Conservation (phyloP, 768 basidiomycete genomes). For the Auriculariales sp. region DNA sequence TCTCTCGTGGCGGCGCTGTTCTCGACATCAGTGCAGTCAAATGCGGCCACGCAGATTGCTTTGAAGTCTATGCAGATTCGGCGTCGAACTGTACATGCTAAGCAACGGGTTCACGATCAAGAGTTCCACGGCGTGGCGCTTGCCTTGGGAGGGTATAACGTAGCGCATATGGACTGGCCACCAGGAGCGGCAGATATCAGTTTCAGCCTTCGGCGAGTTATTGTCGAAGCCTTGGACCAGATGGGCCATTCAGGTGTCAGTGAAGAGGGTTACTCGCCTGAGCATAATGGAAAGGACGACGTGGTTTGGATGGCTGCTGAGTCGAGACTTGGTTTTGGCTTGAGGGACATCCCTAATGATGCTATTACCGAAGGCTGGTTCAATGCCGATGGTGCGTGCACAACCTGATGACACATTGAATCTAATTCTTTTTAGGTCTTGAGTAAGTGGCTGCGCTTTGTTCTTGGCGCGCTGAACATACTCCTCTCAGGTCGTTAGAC, state of each 20-base stretch:
- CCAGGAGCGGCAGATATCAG: slow-evolving; percentile 76
- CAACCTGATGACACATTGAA: too few relatives aligned
- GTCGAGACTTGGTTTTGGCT: slow-evolving; percentile 53
- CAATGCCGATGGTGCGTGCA: slow-evolving; percentile 58
- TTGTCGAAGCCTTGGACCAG: slow-evolving; percentile 60
- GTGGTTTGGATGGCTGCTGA: slow-evolving; percentile 18
- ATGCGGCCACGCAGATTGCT: not conserved
- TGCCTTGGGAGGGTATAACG: slow-evolving; percentile 7
- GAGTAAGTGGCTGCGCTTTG: slow-evolving; percentile 23
- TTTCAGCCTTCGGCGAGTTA: slow-evolving; percentile 69
- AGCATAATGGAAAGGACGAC: slow-evolving; percentile 11
- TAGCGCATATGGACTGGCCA: slow-evolving; percentile 42
- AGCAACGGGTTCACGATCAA: slow-evolving; percentile 15
- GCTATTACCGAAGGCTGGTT: slow-evolving; percentile 63
- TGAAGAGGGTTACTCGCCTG: not conserved
- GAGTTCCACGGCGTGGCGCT: slow-evolving; percentile 9
- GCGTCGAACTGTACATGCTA: slow-evolving; percentile 14
- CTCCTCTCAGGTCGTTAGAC: slow-evolving; percentile 52
- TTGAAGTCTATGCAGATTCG: slow-evolving; percentile 9
- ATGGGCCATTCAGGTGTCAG: not conserved
- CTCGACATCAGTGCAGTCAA: slow-evolving; percentile 38
- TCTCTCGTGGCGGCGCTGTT: slow-evolving; percentile 62
- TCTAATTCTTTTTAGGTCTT: slow-evolving; percentile 9
- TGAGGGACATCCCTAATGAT: slow-evolving; percentile 54
- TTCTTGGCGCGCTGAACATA: not conserved